Conservation (phyloP, 106 monocot species). For the Allium sativum region DNA sequence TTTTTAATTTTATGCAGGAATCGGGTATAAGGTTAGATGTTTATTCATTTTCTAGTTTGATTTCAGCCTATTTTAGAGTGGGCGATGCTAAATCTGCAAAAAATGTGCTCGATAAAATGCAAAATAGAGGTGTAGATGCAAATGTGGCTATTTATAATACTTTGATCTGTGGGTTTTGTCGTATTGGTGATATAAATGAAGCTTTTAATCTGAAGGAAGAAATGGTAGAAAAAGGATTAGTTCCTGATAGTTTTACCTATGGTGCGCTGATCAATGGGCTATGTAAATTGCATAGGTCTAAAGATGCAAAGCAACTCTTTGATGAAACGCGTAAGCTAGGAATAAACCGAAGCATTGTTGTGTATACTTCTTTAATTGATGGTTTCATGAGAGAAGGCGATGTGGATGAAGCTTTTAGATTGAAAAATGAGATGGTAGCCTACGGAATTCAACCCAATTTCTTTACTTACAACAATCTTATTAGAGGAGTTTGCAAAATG, state of each 20-base stretch:
- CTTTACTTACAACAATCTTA: slow-evolving; percentile 51
- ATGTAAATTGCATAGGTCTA: slow-evolving; percentile 29
- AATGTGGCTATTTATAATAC: slow-evolving; percentile 53
- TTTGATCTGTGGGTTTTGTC: slow-evolving; percentile 53
- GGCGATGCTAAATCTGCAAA: slow-evolving; percentile 42
- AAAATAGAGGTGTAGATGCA: slow-evolving; percentile 29
- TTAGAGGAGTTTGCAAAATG: slow-evolving; percentile 50
- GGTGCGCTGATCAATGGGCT: slow-evolving; percentile 39
- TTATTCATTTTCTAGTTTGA: slow-evolving; percentile 49
- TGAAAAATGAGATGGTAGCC: slow-evolving; percentile 51
- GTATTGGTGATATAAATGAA: slow-evolving; percentile 40
- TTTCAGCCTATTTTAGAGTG: slow-evolving; percentile 51
- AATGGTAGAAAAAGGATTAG: slow-evolving; percentile 45
- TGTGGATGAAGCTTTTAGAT: slow-evolving; percentile 42
- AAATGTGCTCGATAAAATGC: slow-evolving; percentile 40
- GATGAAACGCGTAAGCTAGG: slow-evolving; percentile 42
- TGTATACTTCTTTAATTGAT: slow-evolving; percentile 63
- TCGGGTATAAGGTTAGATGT: slow-evolving; percentile 32
- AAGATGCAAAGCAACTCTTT: slow-evolving; percentile 38
- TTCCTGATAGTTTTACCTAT: slow-evolving; percentile 42
- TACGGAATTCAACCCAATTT: slow-evolving; percentile 36
- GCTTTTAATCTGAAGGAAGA: slow-evolving; percentile 39
- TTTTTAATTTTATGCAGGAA: slow-evolving; percentile 40
- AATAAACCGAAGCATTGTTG: slow-evolving; percentile 29
- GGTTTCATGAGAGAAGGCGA: slow-evolving; percentile 65